phyloP scores from a whole-genome alignment of 768 basidiomycete genomes.

The Kwoniella mangroviensis region DNA sequence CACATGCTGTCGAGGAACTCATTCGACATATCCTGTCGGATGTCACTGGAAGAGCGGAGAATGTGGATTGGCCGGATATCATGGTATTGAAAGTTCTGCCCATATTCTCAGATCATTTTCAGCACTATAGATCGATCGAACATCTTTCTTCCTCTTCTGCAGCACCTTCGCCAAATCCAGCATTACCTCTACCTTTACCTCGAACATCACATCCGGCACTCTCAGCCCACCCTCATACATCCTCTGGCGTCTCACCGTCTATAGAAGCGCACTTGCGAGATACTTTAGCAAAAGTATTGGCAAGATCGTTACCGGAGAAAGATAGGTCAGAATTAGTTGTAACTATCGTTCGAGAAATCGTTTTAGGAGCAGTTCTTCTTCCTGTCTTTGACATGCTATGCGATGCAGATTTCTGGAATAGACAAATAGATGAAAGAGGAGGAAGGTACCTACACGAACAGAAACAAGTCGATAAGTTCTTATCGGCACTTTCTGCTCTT shows the following conservation, averaged over 20 bases:
- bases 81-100: conserved; percentile 84
- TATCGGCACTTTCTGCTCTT: conserved; percentile 41
- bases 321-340: conserved; percentile 75
- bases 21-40: conserved; percentile 71
- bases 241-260: conserved; percentile 69
- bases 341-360: conserved; percentile 78
- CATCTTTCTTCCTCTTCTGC: conserved; percentile 41
- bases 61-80: conserved; percentile 74
- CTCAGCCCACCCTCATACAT: conserved; percentile 20
- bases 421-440: conserved; percentile 86
- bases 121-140: conserved; percentile 89
- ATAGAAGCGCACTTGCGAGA: conserved; percentile 82
- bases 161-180: conserved; percentile 17
- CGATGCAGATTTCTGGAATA: conserved; percentile 98
- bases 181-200: conserved; percentile 46
- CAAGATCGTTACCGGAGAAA: conserved; percentile 72
- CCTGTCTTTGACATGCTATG: conserved; percentile 90
- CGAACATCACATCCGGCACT: conserved; percentile 38
- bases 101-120: conserved; percentile 84
- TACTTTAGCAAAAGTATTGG: conserved; percentile 73
- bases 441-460: conserved; percentile 69
- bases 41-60: conserved; percentile 65
- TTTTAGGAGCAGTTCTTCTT: conserved; percentile 77
- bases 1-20: conserved; percentile 75
- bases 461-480: conserved; percentile 57